These are phyloP conservation scores for Mortierella alpina DNA, from an alignment of 192 early-diverging fungal species.

Conservation along the genomic window DNA sequence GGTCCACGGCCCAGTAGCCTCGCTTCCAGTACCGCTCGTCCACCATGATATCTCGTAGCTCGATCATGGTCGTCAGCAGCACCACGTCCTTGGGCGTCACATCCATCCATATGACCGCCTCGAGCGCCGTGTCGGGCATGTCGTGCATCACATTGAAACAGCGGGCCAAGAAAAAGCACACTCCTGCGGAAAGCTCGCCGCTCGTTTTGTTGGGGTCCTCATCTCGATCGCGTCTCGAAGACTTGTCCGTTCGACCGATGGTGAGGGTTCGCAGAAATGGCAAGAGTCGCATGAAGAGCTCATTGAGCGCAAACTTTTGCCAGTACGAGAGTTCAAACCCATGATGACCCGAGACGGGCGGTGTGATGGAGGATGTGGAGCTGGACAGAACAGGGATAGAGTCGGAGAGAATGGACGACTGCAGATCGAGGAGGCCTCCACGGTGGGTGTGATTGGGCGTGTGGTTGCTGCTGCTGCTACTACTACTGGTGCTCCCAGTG, in stretches of 20 bases:
- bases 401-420: conserved; percentile 6
- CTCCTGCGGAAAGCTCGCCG: conserved; percentile 37
- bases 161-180: conserved; percentile 45
- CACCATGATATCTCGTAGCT: conserved; percentile 49
- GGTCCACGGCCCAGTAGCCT: conserved; percentile 38
- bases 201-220: background rate
- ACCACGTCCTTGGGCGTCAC: conserved; percentile 41
- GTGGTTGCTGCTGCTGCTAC: background rate
- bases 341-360: conserved; percentile 8
- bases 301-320: conserved; percentile 54
- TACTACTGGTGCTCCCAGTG: background rate
- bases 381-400: conserved; percentile 21
- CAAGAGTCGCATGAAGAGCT: conserved; percentile 43
- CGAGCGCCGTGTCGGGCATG: conserved; percentile 50
- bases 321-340: conserved; percentile 50
- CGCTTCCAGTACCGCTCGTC: conserved; percentile 52
- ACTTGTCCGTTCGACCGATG: conserved; percentile 46
- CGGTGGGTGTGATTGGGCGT: background rate
- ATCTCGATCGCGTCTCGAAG: conserved; percentile 9
- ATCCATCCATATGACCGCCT: conserved; percentile 52
- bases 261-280: conserved; percentile 39
- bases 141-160: conserved; percentile 55
- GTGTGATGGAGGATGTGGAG: conserved; percentile 6
- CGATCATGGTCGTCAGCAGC: conserved; percentile 44
- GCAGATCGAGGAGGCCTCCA: background rate